phyloP scores from a whole-genome alignment of 352 stramenopile species.

The Pythium grandisporangium region DNA sequence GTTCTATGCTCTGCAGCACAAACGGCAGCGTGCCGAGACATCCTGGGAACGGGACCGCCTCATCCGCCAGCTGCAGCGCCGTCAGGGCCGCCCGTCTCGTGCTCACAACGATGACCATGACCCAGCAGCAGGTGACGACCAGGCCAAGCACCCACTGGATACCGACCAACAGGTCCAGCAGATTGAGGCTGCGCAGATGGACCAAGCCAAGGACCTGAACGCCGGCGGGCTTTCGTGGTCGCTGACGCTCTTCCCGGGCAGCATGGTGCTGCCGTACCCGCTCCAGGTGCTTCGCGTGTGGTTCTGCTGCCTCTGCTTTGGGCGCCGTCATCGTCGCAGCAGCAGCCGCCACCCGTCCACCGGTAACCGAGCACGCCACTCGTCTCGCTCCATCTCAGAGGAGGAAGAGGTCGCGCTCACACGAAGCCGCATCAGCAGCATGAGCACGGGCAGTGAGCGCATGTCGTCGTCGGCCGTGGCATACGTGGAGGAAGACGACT shows the following conservation, averaged over 20 bases:
- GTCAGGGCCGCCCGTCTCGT: not conserved
- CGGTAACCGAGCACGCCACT: too few relatives aligned
- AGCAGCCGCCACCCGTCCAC: constrained; percentile 6
- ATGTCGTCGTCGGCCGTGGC: too few relatives aligned
- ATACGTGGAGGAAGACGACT: too few relatives aligned
- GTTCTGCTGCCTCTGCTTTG: constrained; percentile 39
- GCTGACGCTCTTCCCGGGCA: constrained; percentile 54
- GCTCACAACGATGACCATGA: not conserved
- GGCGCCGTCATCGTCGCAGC: too few relatives aligned
- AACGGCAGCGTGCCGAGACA: constrained; percentile 34
- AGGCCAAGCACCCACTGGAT: not conserved
- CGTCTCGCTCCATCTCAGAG: too few relatives aligned
- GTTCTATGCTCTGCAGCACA: constrained; percentile 53
- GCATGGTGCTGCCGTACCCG: constrained; percentile 60
- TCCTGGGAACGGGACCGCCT: constrained; percentile 49
- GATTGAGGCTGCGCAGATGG: too few relatives aligned
- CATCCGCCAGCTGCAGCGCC: constrained; percentile 24
- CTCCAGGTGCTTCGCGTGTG: constrained; percentile 29
- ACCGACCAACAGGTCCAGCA: too few relatives aligned
- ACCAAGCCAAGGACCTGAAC: too few relatives aligned
- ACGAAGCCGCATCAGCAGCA: too few relatives aligned
- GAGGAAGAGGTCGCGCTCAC: too few relatives aligned
- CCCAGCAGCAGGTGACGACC: too few relatives aligned
- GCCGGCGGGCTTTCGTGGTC: constrained; percentile 29
- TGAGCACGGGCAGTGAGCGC: too few relatives aligned